A percentile compares a stretch with the other conserved stretches of the same genome.
phyloP scores from a whole-genome alignment of 805 yeast genomes.

The Pichia ethanolica region DNA sequence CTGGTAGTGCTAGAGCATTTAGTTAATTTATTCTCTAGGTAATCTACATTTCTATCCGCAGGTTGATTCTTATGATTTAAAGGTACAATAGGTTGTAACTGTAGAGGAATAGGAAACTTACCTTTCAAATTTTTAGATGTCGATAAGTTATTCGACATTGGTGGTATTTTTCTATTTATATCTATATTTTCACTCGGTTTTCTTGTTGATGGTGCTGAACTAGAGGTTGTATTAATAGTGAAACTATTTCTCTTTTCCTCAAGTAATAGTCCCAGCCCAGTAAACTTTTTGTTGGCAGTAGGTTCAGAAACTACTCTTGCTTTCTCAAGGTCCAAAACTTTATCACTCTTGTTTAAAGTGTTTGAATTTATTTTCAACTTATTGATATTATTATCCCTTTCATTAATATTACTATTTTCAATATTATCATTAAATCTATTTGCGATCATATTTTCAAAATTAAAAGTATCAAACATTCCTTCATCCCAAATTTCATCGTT shows the following conservation, averaged over 20 bases:
- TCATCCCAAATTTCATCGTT: conserved; percentile 5
- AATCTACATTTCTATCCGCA: conserved; percentile 2
- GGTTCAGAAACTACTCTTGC: conserved; percentile 6
- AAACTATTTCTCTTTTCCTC: no score
- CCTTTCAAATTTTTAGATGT: neutral
- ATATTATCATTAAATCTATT: neutral
- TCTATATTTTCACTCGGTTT: neutral
- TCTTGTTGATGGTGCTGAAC: conserved; percentile 6
- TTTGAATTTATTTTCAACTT: no score
- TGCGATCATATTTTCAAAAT: conserved; percentile 9
- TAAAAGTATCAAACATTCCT: conserved; percentile 13
- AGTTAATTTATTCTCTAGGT: neutral
- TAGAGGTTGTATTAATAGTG: neutral
- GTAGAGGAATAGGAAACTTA: neutral
- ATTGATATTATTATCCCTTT: no score
- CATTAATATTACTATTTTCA: neutral
- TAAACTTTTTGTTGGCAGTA: neutral
- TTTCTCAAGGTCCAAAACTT: neutral
- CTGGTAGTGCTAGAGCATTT: neutral
- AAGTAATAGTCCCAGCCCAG: no score
- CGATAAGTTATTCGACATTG: conserved; percentile 1
- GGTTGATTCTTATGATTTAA: neutral
- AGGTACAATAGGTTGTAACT: neutral
- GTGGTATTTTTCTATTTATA: conserved; percentile 1
- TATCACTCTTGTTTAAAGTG: no score